Conservation (phyloP, 2,329 filamentous ascomycete species). For the Coniochaeta sp. region DNA sequence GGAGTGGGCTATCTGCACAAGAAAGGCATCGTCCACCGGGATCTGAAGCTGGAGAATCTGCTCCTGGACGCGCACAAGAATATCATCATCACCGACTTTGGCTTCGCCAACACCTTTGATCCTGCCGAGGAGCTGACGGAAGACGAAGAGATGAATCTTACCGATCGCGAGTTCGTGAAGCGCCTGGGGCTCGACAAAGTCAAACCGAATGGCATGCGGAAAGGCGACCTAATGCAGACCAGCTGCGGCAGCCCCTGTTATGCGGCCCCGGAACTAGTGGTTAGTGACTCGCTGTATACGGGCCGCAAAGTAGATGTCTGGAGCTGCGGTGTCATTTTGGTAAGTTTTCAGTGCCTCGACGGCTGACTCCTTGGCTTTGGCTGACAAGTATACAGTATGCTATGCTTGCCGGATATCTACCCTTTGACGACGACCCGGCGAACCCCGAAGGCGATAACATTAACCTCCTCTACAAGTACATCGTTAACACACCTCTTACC, state of each 20-base stretch:
- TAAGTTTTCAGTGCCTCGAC: constrained; percentile 40
- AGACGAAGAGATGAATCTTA: constrained; percentile 81
- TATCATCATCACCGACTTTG: constrained; percentile 99
- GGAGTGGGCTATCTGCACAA: constrained; percentile 97
- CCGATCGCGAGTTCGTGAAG: constrained; percentile 84
- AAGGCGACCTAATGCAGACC: constrained; percentile 97
- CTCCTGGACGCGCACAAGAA: constrained; percentile 93
- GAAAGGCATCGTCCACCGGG: constrained; percentile 95
- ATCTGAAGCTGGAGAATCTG: constrained; percentile 93
- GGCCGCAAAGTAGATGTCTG: constrained; percentile 97
- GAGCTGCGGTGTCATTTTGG: constrained; percentile 98
- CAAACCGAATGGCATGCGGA: constrained; percentile 65
- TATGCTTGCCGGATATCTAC: constrained; percentile 95
- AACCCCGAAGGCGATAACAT: constrained; percentile 99
- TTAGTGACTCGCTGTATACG: constrained; percentile 95
- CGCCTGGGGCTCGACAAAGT: constrained; percentile 75
- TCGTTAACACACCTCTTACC: constrained; percentile 90
- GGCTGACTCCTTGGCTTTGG: background rate
- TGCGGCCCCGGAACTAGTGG: constrained; percentile 91
- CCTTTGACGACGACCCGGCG: constrained; percentile 95
- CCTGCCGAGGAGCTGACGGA: constrained; percentile 79
- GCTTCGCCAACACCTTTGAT: constrained; percentile 97
- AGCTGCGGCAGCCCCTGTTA: constrained; percentile 98
- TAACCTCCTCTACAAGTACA: constrained; percentile 98
- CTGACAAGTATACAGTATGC: constrained; percentile 62